Evolutionary conservation across 768 basidiomycete species (phyloP).

Genomic region (Leccinum longicurvipes): DNA sequence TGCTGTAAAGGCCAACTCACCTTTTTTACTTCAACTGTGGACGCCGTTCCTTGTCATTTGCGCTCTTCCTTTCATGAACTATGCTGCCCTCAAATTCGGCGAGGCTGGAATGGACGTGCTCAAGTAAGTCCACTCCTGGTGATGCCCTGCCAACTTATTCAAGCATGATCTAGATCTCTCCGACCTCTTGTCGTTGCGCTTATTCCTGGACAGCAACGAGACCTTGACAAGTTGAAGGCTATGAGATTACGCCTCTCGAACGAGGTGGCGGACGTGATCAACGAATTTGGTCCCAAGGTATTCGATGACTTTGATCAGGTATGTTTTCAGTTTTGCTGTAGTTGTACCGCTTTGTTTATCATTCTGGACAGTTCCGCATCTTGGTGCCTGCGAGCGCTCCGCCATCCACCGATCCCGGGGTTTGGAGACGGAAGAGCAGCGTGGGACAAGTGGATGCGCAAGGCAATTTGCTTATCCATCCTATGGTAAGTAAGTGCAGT

Average conservation of each 20-base stretch:
- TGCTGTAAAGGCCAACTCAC: conserved; percentile 62
- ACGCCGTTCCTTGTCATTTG: conserved; percentile 77
- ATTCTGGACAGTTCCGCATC: conserved; percentile 60
- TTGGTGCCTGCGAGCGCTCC: conserved; percentile 79
- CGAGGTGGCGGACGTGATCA: conserved; percentile 79
- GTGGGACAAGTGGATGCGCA: conserved; percentile 84
- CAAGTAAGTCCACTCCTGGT: conserved; percentile 59
- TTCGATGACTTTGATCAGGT: conserved; percentile 88
- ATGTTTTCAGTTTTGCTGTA: conserved; percentile 19
- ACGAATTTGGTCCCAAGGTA: conserved; percentile 83
- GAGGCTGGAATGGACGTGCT: conserved; percentile 97
- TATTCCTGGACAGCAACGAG: conserved; percentile 82
- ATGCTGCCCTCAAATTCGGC: conserved; percentile 93
- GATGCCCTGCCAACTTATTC: neutral
- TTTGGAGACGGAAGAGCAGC: conserved; percentile 78
- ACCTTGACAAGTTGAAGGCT: conserved; percentile 70
- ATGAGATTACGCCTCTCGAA: conserved; percentile 75
- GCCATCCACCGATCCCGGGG: conserved; percentile 69
- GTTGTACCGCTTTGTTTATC: neutral
- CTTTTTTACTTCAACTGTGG: conserved; percentile 61
- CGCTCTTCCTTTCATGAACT: conserved; percentile 83
- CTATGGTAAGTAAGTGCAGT: conserved; percentile 56
- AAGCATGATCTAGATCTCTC: conserved; percentile 61
- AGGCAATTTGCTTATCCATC: conserved; percentile 81
- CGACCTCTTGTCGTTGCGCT: conserved; percentile 85